Base-by-base conservation (phyloP, 495 filamentous ascomycete genomes). In the Paragyromitra xinjiangensis region DNA sequence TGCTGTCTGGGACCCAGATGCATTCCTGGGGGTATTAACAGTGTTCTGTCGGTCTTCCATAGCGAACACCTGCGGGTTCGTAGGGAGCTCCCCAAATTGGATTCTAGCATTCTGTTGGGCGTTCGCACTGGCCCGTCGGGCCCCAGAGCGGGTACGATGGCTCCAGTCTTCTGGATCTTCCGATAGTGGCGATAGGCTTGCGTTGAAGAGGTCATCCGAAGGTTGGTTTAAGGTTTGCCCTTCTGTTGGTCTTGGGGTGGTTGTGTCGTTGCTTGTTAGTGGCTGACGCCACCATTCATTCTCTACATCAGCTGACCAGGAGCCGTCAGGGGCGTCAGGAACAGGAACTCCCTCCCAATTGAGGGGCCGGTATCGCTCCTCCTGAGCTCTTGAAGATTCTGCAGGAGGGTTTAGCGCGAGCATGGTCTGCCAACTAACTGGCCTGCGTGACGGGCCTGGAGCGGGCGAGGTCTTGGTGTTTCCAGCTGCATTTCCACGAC, bases 261-360 rank as follows among this genome's bases (percentile, higher is more conserved):
- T 22, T n/a, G 56, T 22, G 9, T n/a, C 44, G 37, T 42, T 44
- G 14, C 24, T 24, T 24, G 29, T 2, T 45, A n/a, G n/a, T 9
- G 44, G 16, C 1, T 51, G 11, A 3, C 22, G 51, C 39, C 51
- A 42, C 34, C 29, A 75, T 2, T 64, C 73, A n/a, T n/a, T 53
- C 6, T 9, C 22, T n/a, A 70, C 6, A 5, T 37, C 34, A 12
- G 65, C 64, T 3, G 58, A 39, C 56, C 67, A 77, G 12, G 73
- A 51, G 6, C 50, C 70, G n/a, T 68, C 40, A 34, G n/a, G 3
- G 6, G 58, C 22, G 7, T 63, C 64, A 7, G 29, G n/a, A 1
- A 53, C 56, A 14, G 58, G 69, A 6, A 11, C 6, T 12, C 61
- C 56, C 8, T 75, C 73, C 73, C 73, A 75, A 44, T n/a, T 70